phyloP scores from a whole-genome alignment of 257 asterid genomes.

The Cynanchum wilfordii region DNA sequence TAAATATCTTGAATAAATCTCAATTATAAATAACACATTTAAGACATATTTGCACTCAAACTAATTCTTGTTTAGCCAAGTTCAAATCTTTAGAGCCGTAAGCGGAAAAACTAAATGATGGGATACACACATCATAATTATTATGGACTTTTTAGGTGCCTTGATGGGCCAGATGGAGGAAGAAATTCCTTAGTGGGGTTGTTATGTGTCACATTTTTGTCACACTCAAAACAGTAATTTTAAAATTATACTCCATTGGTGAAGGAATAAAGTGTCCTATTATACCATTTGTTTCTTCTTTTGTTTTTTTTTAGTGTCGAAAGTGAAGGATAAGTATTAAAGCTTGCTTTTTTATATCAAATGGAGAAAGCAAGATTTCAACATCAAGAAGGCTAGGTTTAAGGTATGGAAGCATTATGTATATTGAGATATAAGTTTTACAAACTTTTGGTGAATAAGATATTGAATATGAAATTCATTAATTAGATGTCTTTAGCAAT shows the following conservation, averaged over 20 bases:
- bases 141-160: no score
- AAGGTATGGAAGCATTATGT: not conserved
- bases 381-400: not conserved
- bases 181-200: not conserved
- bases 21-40: no score
- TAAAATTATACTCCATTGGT: not conserved
- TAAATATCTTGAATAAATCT: no score
- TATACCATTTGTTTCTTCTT: no score
- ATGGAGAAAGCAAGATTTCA: not conserved
- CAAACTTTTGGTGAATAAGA: not conserved
- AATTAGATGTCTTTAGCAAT: not conserved
- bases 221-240: not conserved
- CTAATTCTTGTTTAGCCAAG: no score
- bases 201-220: not conserved
- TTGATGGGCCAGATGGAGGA: no score
- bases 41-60: no score
- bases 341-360: not conserved
- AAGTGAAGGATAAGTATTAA: not conserved
- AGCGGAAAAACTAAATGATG: not conserved
- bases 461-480: not conserved
- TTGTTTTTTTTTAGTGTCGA: no score
- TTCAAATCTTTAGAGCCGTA: no score
- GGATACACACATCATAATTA: not conserved
- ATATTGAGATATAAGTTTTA: not conserved
- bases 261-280: not conserved